Conservation (phyloP, 2,329 filamentous ascomycete species). For the Beauveria pseudobassiana region DNA sequence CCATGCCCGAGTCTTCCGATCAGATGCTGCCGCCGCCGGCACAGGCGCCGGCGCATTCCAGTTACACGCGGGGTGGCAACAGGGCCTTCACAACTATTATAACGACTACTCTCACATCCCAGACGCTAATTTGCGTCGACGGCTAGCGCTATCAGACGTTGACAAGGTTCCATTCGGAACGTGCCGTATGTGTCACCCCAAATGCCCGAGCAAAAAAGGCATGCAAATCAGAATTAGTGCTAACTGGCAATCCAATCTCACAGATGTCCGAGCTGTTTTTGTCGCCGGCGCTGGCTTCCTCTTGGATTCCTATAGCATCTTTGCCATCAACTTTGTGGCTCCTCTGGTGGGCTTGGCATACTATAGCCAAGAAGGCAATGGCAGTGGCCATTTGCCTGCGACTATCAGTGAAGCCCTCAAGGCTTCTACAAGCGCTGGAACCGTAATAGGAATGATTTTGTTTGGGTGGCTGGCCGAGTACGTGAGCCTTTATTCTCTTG, state of each 20-base stretch:
- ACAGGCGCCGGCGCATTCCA: conserved; percentile 22
- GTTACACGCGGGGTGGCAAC: conserved; percentile 52
- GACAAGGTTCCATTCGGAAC: conserved; percentile 71
- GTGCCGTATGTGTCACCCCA: conserved; percentile 42
- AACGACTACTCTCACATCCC: conserved; percentile 58
- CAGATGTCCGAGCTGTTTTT: conserved; percentile 60
- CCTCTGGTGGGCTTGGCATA: conserved; percentile 69
- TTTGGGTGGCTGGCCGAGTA: conserved; percentile 72
- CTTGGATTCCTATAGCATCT: conserved; percentile 74
- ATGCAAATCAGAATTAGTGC: background rate
- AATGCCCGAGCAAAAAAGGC: background rate
- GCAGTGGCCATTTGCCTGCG: conserved; percentile 52
- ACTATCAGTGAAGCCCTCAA: conserved; percentile 68
- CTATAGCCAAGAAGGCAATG: conserved; percentile 48
- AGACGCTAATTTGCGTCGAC: conserved; percentile 69
- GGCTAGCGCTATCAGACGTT: conserved; percentile 70
- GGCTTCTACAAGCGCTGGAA: conserved; percentile 72
- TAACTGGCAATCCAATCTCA: background rate
- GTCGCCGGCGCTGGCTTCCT: conserved; percentile 81
- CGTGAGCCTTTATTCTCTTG: conserved; percentile 11
- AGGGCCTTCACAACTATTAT: conserved; percentile 66
- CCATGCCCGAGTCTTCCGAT: conserved; percentile 19
- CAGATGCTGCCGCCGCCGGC: conserved; percentile 36
- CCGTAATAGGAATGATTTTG: conserved; percentile 67
- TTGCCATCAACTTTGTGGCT: conserved; percentile 69